Conservation (phyloP, 805 yeast genomes). For the Sugiyamaella smithiae region DNA sequence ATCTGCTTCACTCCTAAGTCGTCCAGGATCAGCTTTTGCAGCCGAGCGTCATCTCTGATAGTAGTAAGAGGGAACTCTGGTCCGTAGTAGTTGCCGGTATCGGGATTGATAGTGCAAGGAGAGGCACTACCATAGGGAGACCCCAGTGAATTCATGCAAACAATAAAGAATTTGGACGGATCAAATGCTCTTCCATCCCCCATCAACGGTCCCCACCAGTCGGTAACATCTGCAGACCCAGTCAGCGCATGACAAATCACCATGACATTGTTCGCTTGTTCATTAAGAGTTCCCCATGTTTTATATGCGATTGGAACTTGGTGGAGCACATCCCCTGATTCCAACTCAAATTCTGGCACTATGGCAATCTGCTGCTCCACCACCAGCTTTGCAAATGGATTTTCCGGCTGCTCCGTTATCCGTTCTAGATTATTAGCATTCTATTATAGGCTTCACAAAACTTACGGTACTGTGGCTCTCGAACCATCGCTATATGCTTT, state of each 20-base stretch:
- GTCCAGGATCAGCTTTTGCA: slow-evolving; percentile 76
- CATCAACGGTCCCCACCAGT: slow-evolving; percentile 98
- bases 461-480: background rate
- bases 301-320: slow-evolving; percentile 92
- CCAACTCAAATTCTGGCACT: slow-evolving; percentile 70
- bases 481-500: background rate
- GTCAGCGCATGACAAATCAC: slow-evolving; percentile 95
- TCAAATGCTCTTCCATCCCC: slow-evolving; percentile 89
- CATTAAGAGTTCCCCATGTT: slow-evolving; percentile 88
- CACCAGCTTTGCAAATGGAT: slow-evolving; percentile 69
- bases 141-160: slow-evolving; percentile 90
- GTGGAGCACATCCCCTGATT: slow-evolving; percentile 70
- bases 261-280: slow-evolving; percentile 66
- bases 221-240: slow-evolving; percentile 91
- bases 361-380: slow-evolving; percentile 74
- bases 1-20: slow-evolving; percentile 72
- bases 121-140: slow-evolving; percentile 96
- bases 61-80: slow-evolving; percentile 95
- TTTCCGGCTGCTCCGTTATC: slow-evolving; percentile 35
- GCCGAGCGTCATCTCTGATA: slow-evolving; percentile 84
- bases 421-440: background rate
- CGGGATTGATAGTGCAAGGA: slow-evolving; percentile 79
- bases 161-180: slow-evolving; percentile 78
- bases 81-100: slow-evolving; percentile 75
- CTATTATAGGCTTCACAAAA: background rate